Base-by-base conservation (phyloP, 1,284 basidiomycete species). In the Leccinum solheimii region DNA sequence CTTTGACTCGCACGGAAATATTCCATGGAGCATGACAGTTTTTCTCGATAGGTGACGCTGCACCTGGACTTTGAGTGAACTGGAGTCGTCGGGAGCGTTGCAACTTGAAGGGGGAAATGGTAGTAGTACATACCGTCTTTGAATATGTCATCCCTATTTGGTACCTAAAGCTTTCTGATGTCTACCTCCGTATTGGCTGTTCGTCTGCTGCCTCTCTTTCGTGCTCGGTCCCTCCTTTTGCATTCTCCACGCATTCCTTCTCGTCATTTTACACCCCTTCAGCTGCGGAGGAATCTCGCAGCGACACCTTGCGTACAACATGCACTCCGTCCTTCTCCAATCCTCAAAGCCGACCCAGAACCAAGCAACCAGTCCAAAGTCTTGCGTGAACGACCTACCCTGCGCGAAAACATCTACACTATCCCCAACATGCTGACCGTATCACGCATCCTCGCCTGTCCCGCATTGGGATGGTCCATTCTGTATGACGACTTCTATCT, bases 361-460 rank as follows among this genome's bases (percentile, higher is more conserved):
- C 49, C 60, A 21, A 58, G 60, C 38, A 60, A 60, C 49, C 40
- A 64, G 36, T 32, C 58, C 55, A 11, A 57, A 11, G 55, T 61
- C n/a, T 23, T 60, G 26, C 61, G 45, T 49, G 59, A 61, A 58
- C 62, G 62, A 51, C 57, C 40, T 51, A 72, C 77, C 45, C 69
- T 83, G 1, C 80, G 82, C 57, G 97, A 99, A 78, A 96, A 98
- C 69, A 95, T 97, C 55, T 97, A 97, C 77, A 99, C 97, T 0
- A 72, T 97, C 40, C 97, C 97, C 0, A 99, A 99, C 75, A 73
- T 94, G 4, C 81, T 99, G 55, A 99, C 97, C 2, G 71, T 89
- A 13, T 93, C 92, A 2, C 86, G 97, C 36, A 95, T 99, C 65
- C 70, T 87, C 16, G 84, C 95, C 0, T 97, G 95, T 71, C 97